Base-by-base conservation (phyloP, 23 red algal species). In the Gracilaria gracilis region DNA sequence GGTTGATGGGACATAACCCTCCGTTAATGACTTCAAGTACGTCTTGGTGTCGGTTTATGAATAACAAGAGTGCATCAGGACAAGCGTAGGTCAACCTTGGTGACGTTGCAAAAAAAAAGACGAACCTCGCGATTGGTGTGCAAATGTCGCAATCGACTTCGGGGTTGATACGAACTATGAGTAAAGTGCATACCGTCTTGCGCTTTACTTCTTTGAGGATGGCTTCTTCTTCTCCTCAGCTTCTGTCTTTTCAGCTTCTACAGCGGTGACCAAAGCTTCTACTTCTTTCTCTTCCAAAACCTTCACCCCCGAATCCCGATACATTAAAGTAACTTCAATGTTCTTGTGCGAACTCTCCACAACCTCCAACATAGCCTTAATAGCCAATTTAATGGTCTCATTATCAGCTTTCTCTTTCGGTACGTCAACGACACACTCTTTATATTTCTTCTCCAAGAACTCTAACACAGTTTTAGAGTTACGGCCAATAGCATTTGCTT, bases 381-480 rank as follows among this genome's bases (percentile, higher is more conserved):
- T 88, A 29, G 94, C 94, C 17, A 99, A 74, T 81, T 96, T 95
- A 73, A 98, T 86, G 27, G 81, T 84, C 80, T 95, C 92, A 32
- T 87, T 80, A 50, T 91, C 82, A 35, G 91, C 83, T 1, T 74
- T 84, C 48, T 83, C 91, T 35, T 83, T 93, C 7, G 54, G 75
- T 27, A 39, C 90, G 14, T 93, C 88, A 53, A 67, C 57, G 40
- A 85, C 89, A 70, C 86, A 80, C 13, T 93, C 93, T 19, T 67
- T 80, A 80, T 98, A 98, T 37, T 94, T 92, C 87, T 99, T 99
- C 81, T 99, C 97, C 91, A 99, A 83, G 79, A 93, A 96, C 59
- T 99, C 97, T 11, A 95, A 24, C 44, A 99, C 88, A n/a, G 94
- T 95, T 76, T 99, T 99, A 34, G 94, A 85, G 72, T 99, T 96